Conservation (phyloP, 306 rosid genomes). For the Mimosa pudica region DNA sequence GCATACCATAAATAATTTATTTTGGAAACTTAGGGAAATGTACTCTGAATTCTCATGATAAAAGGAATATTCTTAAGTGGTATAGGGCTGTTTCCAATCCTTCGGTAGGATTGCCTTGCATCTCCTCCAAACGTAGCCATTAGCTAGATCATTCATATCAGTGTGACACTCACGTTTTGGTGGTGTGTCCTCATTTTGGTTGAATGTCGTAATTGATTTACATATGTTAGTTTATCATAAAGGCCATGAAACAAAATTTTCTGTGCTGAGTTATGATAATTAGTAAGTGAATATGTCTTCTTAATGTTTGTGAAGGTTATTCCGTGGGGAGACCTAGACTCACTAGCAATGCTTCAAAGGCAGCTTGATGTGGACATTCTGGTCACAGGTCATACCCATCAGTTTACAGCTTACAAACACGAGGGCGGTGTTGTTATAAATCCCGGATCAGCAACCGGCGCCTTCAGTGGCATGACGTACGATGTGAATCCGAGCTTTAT, state of each 20-base stretch:
- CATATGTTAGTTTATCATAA: background rate
- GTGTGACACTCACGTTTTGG: no score
- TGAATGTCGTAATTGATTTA: background rate
- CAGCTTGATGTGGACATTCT: constrained; percentile 99
- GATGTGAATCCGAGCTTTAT: constrained; percentile 98
- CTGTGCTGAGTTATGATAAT: constrained; percentile 38
- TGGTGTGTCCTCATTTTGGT: background rate
- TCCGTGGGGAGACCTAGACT: constrained; percentile 99
- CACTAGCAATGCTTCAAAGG: constrained; percentile 99
- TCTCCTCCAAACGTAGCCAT: background rate
- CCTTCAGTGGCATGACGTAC: constrained; percentile 90
- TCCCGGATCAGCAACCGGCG: constrained; percentile 98
- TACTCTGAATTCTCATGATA: background rate
- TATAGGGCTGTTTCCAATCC: constrained; percentile 1
- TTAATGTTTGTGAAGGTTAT: constrained; percentile 68
- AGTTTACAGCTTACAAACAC: constrained; percentile 95
- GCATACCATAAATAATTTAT: constrained; percentile 1
- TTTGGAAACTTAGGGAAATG: constrained; percentile 4
- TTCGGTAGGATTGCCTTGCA: constrained; percentile 15
- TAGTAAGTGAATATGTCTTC: constrained; percentile 30
- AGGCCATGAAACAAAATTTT: background rate
- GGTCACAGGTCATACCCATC: constrained; percentile 96
- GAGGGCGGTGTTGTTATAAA: constrained; percentile 97
- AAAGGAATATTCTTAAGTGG: background rate
- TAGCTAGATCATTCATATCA: constrained; percentile 1